Evolutionary conservation across 129 eudicot genomes (phyloP), one percentile per base, ranked within the genome.

Genomic region (Saussurea involucrata): DNA sequence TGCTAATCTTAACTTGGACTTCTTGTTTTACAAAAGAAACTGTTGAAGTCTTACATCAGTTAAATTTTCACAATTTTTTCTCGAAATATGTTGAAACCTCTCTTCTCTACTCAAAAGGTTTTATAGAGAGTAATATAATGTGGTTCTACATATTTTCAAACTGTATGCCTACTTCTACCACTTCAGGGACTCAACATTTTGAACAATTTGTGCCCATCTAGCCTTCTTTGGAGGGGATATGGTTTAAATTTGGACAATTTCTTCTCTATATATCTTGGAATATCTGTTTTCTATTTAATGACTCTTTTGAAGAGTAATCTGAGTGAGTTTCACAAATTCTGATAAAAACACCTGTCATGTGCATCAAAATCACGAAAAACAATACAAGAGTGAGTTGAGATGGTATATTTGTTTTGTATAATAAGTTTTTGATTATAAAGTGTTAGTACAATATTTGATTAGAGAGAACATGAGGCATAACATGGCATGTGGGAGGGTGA

Each of bases 401-500:
- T 3, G 22, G 61, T 53, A 53, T 17, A 5, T 53, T 53, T 53
- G 61, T 53, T 53, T 1, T 53, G 22, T 53, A 53, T n/a, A 53
- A 53, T 53, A 53, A 53, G 22, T 53, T 53, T 53, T 53, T 6
- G 9, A n/a, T 5, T 53, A 53, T 53, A 53, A 53, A n/a, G 18
- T 53, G 18, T 53, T 5, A 6, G 61, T n/a, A 53, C 22, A n/a
- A 53, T 53, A 53, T 53, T 17, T 53, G 22, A 53, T 53, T 53
- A 53, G 58, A 17, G 20, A 5, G 22, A 53, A 53, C 58, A 46
- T 53, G 22, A 53, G 22, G 21, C 31, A 76, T 80, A 67, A 73
- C 70, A 73, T 66, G 79, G 64, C 84, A 80, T 80, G 80, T 80
- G 75, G 73, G 71, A 73, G 34, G 73, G 22, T 53, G 44, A 22